Conservation (phyloP, 345 rosid genomes). For the Garcia nutans region DNA sequence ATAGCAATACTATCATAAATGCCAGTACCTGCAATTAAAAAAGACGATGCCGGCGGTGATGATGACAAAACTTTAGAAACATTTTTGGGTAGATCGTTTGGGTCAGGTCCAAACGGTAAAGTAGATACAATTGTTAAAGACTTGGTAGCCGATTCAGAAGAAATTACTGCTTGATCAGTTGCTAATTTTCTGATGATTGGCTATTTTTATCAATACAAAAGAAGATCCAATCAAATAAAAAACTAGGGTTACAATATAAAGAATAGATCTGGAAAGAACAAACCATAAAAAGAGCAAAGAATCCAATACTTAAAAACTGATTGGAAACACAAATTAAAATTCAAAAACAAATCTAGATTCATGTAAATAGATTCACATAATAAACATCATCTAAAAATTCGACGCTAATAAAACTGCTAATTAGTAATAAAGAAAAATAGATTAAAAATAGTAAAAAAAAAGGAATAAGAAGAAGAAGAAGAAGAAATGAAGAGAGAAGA, state of each 20-base stretch:
- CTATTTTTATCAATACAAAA: conserved; percentile 13
- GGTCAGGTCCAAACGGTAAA: conserved; percentile 43
- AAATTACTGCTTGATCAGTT: conserved; percentile 2
- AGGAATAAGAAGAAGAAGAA: too few species aligned
- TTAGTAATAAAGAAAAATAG: too few species aligned
- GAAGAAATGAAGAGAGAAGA: too few species aligned
- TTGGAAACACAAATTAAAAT: too few species aligned
- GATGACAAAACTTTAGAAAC: conserved; percentile 19
- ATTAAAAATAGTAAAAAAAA: too few species aligned
- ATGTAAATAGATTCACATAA: too few species aligned
- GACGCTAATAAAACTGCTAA: too few species aligned
- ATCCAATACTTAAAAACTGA: too few species aligned
- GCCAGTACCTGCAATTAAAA: conserved; percentile 11
- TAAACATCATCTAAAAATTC: too few species aligned
- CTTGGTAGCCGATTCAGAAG: not conserved
- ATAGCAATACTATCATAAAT: not conserved
- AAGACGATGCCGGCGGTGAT: not conserved
- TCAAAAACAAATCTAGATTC: too few species aligned
- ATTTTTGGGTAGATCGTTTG: conserved; percentile 48
- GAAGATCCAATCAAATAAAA: conserved; percentile 4
- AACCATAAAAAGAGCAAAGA: too few species aligned
- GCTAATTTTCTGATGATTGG: conserved; percentile 13
- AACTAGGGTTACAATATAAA: conserved; percentile 15
- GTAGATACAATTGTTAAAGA: conserved; percentile 10
- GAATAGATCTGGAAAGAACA: conserved; percentile 19